Conservation (phyloP, 129 eudicot species). For the Cynara cardunculus region DNA sequence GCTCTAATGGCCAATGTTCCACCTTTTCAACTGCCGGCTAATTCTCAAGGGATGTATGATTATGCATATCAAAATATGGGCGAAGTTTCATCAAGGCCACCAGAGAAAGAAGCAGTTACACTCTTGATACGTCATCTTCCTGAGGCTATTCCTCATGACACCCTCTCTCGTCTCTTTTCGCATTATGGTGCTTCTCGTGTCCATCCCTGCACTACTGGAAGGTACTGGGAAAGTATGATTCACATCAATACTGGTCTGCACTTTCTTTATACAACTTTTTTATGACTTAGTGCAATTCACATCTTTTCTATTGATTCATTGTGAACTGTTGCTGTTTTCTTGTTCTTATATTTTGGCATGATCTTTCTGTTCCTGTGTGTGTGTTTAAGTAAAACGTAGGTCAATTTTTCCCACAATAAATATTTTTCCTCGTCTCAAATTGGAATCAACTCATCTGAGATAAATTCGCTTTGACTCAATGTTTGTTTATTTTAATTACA, state of each 20-base stretch:
- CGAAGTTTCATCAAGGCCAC: constrained; percentile 12
- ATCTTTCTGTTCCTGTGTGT: background rate
- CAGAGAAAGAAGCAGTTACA: constrained; percentile 41
- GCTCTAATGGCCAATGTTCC: constrained; percentile 42
- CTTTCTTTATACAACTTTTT: background rate
- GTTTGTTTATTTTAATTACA: constrained; percentile 16
- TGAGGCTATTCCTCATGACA: constrained; percentile 78
- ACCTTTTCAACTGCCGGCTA: constrained; percentile 27
- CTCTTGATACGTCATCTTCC: constrained; percentile 76
- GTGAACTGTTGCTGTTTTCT: background rate
- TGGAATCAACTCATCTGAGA: background rate
- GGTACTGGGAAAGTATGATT: constrained; percentile 31
- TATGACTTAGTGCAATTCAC: background rate
- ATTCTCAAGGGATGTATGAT: constrained; percentile 27
- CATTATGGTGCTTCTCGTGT: constrained; percentile 79
- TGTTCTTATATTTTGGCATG: background rate
- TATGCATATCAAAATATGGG: constrained; percentile 28
- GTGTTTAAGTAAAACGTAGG: background rate
- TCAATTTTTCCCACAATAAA: background rate
- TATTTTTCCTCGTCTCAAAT: background rate
- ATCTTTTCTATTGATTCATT: background rate
- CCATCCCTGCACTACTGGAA: constrained; percentile 68
- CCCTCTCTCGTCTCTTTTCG: constrained; percentile 67
- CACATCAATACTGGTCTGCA: constrained; percentile 2
- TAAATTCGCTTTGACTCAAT: background rate